These are phyloP conservation scores for Pyrenochaeta sp. DNA, from an alignment of 2,329 filamentous ascomycete species.

Conservation along the genomic window DNA sequence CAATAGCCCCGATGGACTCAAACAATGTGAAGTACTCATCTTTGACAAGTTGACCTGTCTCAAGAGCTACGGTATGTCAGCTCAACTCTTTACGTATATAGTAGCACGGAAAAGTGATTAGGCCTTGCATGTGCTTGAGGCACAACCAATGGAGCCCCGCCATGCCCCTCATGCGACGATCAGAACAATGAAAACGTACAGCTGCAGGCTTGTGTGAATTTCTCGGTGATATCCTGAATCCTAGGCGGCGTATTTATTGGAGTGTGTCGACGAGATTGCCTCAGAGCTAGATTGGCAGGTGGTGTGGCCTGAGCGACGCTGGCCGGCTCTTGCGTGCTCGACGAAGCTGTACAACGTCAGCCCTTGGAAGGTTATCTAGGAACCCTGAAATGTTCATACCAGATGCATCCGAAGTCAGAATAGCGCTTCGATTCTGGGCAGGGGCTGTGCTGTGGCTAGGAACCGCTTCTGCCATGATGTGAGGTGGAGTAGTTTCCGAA, in stretches of 20 bases:
- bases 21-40: conserved; percentile 95
- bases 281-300: conserved; percentile 36
- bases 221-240: conserved; percentile 62
- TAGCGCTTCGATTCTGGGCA: conserved; percentile 14
- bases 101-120: background rate
- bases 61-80: conserved; percentile 64
- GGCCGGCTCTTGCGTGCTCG: conserved; percentile 22
- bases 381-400: conserved; percentile 12
- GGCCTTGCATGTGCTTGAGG: conserved; percentile 6
- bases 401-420: conserved; percentile 20
- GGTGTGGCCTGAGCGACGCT: conserved; percentile 20
- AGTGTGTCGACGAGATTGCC: conserved; percentile 33
- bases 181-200: conserved; percentile 48
- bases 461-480: conserved; percentile 42
- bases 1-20: conserved; percentile 87
- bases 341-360: conserved; percentile 26
- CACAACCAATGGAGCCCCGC: conserved; percentile 20
- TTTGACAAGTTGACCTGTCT: conserved; percentile 85
- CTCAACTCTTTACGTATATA: background rate
- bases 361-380: background rate
- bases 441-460: conserved; percentile 32
- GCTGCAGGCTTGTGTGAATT: conserved; percentile 61
- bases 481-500: conserved; percentile 41
- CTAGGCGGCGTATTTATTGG: conserved; percentile 40
- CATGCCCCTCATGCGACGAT: conserved; percentile 17